Percentiles rank a stretch among this genome's conserved stretches.
Conservation (phyloP, 257 asterid genomes). For the Apocynum venetum region DNA sequence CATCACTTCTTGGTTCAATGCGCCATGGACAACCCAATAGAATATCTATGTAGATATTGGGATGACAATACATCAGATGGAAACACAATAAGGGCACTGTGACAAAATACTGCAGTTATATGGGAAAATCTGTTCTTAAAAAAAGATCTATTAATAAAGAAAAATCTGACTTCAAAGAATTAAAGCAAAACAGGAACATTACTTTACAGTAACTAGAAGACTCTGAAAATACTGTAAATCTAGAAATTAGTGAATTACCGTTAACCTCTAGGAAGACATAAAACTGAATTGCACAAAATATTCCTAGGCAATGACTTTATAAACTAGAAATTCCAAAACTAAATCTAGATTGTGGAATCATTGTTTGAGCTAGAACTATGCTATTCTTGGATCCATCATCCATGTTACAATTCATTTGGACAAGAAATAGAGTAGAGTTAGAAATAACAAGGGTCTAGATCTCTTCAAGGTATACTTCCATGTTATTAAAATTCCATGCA, state of each 20-base stretch:
- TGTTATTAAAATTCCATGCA: background rate
- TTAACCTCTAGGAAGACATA: background rate
- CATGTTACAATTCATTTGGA: background rate
- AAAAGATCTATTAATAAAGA: too few species aligned
- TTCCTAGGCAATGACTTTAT: background rate
- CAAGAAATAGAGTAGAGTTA: background rate
- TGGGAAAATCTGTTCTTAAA: too few species aligned
- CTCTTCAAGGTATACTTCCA: background rate
- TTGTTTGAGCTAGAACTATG: background rate
- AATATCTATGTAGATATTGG: background rate
- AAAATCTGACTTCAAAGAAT: background rate
- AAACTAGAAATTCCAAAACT: background rate
- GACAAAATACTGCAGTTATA: background rate
- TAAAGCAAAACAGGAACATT: background rate
- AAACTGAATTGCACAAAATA: background rate
- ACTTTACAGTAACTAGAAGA: background rate
- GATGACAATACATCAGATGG: background rate
- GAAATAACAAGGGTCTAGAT: background rate
- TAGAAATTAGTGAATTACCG: background rate
- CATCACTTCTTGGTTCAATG: background rate
- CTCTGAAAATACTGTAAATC: background rate
- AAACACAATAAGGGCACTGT: background rate
- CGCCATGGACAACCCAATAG: background rate
- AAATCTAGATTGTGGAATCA: background rate
- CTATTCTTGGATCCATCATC: background rate